These are phyloP conservation scores for Spathaspora hagerdaliae DNA, from an alignment of 805 yeast genomes.

Conservation along the genomic window DNA sequence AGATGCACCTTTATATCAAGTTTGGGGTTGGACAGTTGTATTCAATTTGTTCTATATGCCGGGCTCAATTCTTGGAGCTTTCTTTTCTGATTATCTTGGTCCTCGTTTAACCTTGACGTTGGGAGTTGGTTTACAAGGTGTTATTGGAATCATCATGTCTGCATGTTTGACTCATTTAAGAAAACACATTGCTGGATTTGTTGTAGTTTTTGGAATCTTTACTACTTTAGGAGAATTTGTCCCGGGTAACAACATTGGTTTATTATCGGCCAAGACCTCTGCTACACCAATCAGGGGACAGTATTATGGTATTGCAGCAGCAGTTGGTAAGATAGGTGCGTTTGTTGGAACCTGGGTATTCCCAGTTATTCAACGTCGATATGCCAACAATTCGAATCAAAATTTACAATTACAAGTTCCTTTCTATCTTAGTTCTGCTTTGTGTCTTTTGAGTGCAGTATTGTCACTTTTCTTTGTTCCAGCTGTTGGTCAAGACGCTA, in stretches of 20 bases:
- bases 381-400: not conserved
- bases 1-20: constrained; percentile 58
- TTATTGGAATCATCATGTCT: constrained; percentile 81
- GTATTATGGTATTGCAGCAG: constrained; percentile 88
- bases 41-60: constrained; percentile 85
- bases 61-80: constrained; percentile 83
- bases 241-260: constrained; percentile 89
- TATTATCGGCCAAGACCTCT: constrained; percentile 79
- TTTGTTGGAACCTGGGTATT: constrained; percentile 86
- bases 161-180: constrained; percentile 55
- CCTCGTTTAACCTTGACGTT: constrained; percentile 71
- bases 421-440: constrained; percentile 73
- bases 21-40: constrained; percentile 91
- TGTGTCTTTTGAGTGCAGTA: constrained; percentile 68
- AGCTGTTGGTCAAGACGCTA: constrained; percentile 76
- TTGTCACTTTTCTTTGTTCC: constrained; percentile 72
- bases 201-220: constrained; percentile 84
- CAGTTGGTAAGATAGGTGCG: constrained; percentile 88
- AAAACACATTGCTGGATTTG: constrained; percentile 68
- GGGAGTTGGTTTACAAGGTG: constrained; percentile 72
- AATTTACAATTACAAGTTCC: constrained; percentile 48
- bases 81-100: constrained; percentile 79
- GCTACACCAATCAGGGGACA: constrained; percentile 88
- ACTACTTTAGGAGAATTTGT: constrained; percentile 88
- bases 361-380: constrained; percentile 53